Conservation (phyloP, 345 rosid species). For the Populus nigra region DNA sequence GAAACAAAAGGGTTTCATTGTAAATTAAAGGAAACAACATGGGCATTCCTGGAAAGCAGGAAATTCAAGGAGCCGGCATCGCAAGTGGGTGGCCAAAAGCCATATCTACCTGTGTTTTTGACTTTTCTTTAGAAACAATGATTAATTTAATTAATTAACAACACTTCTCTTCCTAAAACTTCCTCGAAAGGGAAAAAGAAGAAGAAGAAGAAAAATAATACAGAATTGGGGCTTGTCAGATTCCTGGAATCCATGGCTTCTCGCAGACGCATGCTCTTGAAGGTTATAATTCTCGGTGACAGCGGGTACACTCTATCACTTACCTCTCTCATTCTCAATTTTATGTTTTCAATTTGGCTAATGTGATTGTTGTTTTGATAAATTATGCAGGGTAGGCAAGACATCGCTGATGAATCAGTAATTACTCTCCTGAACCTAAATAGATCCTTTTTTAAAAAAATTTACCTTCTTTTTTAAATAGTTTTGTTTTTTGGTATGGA, state of each 20-base stretch:
- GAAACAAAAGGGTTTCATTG: no score
- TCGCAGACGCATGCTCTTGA: conserved; percentile 73
- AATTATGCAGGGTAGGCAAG: conserved; percentile 67
- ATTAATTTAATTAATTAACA: neutral
- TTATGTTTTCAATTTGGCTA: neutral
- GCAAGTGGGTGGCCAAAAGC: neutral
- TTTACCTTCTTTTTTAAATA: neutral
- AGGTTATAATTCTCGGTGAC: conserved; percentile 86
- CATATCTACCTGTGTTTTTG: neutral
- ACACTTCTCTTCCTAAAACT: neutral
- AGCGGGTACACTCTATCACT: conserved; percentile 51
- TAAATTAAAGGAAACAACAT: neutral
- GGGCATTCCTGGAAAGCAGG: neutral
- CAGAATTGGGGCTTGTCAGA: neutral
- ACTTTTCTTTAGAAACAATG: neutral
- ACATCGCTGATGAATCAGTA: conserved; percentile 97
- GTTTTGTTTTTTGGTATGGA: conserved; percentile 5
- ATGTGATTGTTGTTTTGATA: neutral
- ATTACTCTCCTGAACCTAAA: conserved; percentile 20
- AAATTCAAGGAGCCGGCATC: neutral
- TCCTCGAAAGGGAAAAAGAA: neutral
- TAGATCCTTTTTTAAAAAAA: neutral
- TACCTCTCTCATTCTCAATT: neutral
- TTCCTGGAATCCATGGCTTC: conserved; percentile 50
- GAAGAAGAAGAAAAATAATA: neutral